Percentiles rank a stretch among this genome's conserved stretches.
Evolutionary conservation across 1,284 basidiomycete genomes (phyloP).

Genomic region (Puccinia sorghi): DNA sequence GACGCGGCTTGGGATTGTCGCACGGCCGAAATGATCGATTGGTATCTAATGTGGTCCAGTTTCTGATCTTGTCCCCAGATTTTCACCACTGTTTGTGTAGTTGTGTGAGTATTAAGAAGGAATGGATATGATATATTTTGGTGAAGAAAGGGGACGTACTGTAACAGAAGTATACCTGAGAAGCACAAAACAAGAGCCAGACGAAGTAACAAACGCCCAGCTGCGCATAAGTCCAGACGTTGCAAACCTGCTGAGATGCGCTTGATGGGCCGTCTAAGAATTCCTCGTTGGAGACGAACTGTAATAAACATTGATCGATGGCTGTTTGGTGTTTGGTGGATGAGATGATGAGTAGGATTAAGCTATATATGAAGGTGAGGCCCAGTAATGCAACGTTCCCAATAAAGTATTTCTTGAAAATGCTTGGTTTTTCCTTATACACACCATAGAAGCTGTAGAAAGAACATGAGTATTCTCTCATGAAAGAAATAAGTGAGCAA

Average conservation of each 20-base stretch:
- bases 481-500: neutral
- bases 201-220: conserved; percentile 35
- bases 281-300: conserved; percentile 33
- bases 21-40: conserved; percentile 38
- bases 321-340: conserved; percentile 27
- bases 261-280: neutral
- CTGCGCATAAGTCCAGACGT: conserved; percentile 40
- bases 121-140: neutral
- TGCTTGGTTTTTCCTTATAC: conserved; percentile 34
- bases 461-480: neutral
- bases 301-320: conserved; percentile 31
- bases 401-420: conserved; percentile 28
- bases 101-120: neutral
- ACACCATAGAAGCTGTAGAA: conserved; percentile 38
- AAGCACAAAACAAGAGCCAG: conserved; percentile 29
- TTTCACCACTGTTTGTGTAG: conserved; percentile 24
- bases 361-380: conserved; percentile 16
- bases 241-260: conserved; percentile 14
- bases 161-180: conserved; percentile 34
- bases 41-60: conserved; percentile 38
- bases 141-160: conserved; percentile 19
- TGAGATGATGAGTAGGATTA: conserved; percentile 36
- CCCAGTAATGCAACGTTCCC: neutral
- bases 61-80: conserved; percentile 44
- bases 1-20: conserved; percentile 20